phyloP scores from a whole-genome alignment of 2,329 filamentous ascomycete species.

The Talaromyces rugulosus region DNA sequence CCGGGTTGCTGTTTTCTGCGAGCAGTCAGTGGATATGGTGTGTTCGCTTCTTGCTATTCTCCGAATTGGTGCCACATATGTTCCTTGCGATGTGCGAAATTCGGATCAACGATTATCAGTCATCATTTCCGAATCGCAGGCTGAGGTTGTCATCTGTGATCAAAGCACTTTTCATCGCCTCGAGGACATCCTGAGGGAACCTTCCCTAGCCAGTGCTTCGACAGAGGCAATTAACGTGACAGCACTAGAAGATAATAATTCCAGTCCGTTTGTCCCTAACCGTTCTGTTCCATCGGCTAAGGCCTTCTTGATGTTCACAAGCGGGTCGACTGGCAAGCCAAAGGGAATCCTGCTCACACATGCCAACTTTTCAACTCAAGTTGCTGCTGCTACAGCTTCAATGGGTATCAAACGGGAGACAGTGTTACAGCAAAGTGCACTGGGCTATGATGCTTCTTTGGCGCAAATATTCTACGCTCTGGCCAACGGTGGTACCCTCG shows the following conservation, averaged over 20 bases:
- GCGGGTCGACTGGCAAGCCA: conserved; percentile 26
- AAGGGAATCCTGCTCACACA: conserved; percentile 32
- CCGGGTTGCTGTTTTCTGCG: conserved; percentile 1
- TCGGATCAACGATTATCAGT: conserved; percentile 25
- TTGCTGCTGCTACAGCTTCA: background rate
- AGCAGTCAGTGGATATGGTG: background rate
- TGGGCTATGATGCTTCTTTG: conserved; percentile 15
- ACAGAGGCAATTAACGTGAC: too few relatives aligned
- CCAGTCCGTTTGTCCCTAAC: background rate
- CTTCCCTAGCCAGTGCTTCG: too few relatives aligned
- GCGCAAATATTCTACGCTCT: conserved; percentile 17
- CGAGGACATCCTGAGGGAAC: too few relatives aligned
- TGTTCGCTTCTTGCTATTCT: conserved; percentile 31
- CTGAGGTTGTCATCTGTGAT: background rate
- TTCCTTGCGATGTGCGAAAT: conserved; percentile 36
- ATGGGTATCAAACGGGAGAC: conserved; percentile 7
- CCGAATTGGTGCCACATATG: conserved; percentile 30
- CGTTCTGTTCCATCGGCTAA: conserved; percentile 36
- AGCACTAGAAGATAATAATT: background rate
- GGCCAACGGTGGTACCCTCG: conserved; percentile 15
- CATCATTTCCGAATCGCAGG: conserved; percentile 17
- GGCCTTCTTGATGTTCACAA: conserved; percentile 23
- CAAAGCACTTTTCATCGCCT: conserved; percentile 16
- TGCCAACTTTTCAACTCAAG: conserved; percentile 16
- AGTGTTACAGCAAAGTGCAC: conserved; percentile 14